phyloP scores from a whole-genome alignment of 192 early-diverging fungal genomes.

The Globomyces pollinis-pini region DNA sequence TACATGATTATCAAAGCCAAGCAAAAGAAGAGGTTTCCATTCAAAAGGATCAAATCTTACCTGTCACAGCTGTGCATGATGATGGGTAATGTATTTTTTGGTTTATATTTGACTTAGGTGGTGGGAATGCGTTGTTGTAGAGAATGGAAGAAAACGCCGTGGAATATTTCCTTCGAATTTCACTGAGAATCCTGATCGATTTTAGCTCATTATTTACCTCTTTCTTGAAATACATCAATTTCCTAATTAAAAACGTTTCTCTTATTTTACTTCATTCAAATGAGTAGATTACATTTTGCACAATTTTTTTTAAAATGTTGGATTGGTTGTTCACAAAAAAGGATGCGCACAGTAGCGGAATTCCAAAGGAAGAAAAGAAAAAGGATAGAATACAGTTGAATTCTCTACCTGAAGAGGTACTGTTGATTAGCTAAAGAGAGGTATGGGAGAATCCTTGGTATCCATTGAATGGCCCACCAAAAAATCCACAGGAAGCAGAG shows the following conservation, averaged over 20 bases:
- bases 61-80: conserved; percentile 46
- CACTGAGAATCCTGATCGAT: conserved; percentile 22
- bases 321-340: too few relatives aligned
- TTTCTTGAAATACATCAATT: too few relatives aligned
- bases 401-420: too few relatives aligned
- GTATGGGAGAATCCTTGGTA: background rate
- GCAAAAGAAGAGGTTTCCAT: conserved; percentile 43
- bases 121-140: conserved; percentile 40
- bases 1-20: conserved; percentile 44
- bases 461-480: background rate
- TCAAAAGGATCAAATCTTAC: conserved; percentile 36
- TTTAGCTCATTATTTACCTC: too few relatives aligned
- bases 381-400: too few relatives aligned
- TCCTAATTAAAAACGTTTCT: too few relatives aligned
- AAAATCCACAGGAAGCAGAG: background rate
- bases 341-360: too few relatives aligned
- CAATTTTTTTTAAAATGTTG: too few relatives aligned
- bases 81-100: conserved; percentile 34
- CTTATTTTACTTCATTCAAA: too few relatives aligned
- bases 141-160: conserved; percentile 28
- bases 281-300: too few relatives aligned
- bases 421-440: too few relatives aligned
- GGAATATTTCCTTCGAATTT: conserved; percentile 51
- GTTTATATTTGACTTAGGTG: conserved; percentile 21
- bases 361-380: too few relatives aligned